phyloP scores from a whole-genome alignment of 495 filamentous ascomycete species.

The Xylaria bambusicola region DNA sequence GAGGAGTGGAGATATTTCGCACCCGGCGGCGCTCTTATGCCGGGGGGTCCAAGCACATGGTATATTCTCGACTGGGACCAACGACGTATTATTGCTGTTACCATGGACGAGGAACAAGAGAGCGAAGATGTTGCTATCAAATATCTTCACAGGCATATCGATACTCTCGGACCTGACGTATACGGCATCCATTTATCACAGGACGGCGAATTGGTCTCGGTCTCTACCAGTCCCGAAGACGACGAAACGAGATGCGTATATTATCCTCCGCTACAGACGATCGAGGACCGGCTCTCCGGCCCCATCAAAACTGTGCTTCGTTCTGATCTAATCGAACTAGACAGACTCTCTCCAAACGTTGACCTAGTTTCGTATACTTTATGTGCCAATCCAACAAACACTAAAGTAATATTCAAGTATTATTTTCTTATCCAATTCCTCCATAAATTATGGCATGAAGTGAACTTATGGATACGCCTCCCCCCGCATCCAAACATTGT shows the following conservation, averaged over 20 bases:
- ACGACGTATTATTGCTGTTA: conserved; percentile 24
- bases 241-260: neutral
- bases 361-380: neutral
- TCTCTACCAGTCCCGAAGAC: neutral
- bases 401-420: conserved; percentile 6
- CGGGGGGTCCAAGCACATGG: conserved; percentile 28
- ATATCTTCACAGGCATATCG: conserved; percentile 20
- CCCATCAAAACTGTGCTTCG: neutral
- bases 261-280: conserved; percentile 1
- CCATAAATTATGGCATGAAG: conserved; percentile 4
- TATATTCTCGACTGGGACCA: conserved; percentile 27
- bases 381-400: neutral
- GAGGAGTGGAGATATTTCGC: conserved; percentile 19
- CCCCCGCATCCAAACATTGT: conserved; percentile 1
- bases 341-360: neutral
- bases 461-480: conserved; percentile 2
- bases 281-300: neutral
- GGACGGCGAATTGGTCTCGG: neutral
- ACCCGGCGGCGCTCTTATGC: conserved; percentile 15
- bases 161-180: neutral
- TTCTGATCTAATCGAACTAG: conserved; percentile 1
- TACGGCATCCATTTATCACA: conserved; percentile 1
- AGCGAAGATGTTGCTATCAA: conserved; percentile 19
- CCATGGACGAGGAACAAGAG: conserved; percentile 27
- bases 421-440: neutral